phyloP scores from a whole-genome alignment of 2,329 filamentous ascomycete species.

The Apiospora hydei region DNA sequence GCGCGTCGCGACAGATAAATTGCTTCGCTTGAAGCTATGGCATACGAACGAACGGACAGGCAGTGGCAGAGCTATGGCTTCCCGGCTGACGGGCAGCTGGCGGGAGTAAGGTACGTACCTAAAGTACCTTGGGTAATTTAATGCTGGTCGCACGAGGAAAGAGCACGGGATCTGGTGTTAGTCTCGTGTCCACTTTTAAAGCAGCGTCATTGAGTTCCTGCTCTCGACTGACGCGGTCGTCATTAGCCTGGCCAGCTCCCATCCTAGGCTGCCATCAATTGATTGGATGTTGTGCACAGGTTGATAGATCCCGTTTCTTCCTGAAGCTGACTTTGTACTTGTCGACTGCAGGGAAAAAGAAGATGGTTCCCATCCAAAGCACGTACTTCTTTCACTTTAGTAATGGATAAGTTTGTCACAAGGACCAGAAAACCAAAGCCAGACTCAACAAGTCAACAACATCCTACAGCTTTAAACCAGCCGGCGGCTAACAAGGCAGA shows the following conservation, averaged over 20 bases:
- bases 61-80: not conserved
- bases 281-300: not conserved
- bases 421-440: constrained; percentile 19
- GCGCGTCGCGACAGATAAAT: constrained; percentile 6
- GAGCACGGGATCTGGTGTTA: constrained; percentile 16
- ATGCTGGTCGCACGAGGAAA: not conserved
- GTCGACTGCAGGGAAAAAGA: not conserved
- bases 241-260: not conserved
- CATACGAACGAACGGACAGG: not conserved
- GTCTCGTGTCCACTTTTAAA: constrained; percentile 18
- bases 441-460: constrained; percentile 26
- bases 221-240: not conserved
- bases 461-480: not conserved
- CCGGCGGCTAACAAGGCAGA: constrained; percentile 23
- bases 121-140: not conserved
- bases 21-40: constrained; percentile 1
- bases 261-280: not conserved
- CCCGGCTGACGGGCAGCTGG: not conserved
- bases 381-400: not conserved
- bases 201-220: not conserved
- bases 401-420: constrained; percentile 22
- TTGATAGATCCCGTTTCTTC: not conserved
- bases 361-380: not conserved
- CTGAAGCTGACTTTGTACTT: not conserved
- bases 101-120: not conserved